phyloP scores from a whole-genome alignment of 441 rosid genomes.

The Sinapis alba region DNA sequence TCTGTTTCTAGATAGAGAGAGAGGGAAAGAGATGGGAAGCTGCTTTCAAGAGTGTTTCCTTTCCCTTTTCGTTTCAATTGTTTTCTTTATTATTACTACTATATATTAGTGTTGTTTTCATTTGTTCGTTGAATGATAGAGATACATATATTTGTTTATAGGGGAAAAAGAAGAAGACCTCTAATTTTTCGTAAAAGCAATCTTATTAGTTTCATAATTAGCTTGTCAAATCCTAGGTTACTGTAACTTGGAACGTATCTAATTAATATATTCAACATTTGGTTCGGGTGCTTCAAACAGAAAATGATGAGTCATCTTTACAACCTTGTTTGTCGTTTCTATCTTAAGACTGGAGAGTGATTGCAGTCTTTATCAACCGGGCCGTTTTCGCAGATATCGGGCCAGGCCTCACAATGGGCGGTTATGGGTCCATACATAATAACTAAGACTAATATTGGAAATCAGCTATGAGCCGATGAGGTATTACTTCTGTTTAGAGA shows the following conservation, averaged over 20 bases:
- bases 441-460: too few species aligned
- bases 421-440: not conserved
- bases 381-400: not conserved
- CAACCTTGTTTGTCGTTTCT: constrained; percentile 19
- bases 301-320: not conserved
- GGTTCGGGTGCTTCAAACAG: constrained; percentile 1
- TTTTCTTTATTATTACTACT: not conserved
- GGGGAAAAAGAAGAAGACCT: not conserved
- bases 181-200: constrained; percentile 21
- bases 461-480: too few species aligned
- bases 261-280: constrained; percentile 16
- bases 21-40: constrained; percentile 34
- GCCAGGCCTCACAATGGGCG: not conserved
- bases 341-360: constrained; percentile 4
- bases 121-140: constrained; percentile 17
- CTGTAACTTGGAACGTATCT: constrained; percentile 24
- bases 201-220: constrained; percentile 17
- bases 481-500: too few species aligned
- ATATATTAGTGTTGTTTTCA: constrained; percentile 27
- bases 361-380: not conserved
- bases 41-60: constrained; percentile 35
- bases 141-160: not conserved
- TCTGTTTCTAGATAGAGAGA: not conserved
- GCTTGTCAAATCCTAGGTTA: constrained; percentile 15
- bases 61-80: constrained; percentile 22